phyloP scores from a whole-genome alignment of 495 filamentous ascomycete genomes.

The Xylaria castorea region DNA sequence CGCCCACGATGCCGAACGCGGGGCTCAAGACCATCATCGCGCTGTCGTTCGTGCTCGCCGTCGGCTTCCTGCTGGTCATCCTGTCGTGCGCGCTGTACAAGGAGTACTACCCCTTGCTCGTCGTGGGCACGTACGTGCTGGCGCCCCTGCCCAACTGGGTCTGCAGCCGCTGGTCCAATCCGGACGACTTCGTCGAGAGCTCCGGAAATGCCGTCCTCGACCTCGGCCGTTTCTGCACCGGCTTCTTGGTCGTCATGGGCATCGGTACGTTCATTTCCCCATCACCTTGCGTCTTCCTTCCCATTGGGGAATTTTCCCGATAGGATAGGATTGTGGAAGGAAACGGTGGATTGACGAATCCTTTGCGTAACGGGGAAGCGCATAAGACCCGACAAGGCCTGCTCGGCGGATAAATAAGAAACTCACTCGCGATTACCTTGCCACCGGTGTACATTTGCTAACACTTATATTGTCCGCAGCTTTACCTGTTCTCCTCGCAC shows the following conservation, averaged over 20 bases:
- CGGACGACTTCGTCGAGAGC: constrained; percentile 96
- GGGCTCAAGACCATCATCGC: constrained; percentile 98
- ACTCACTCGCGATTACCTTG: not conserved
- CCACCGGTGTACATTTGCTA: constrained; percentile 27
- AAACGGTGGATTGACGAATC: not conserved
- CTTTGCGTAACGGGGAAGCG: not conserved
- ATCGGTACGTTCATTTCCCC: constrained; percentile 71
- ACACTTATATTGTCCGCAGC: constrained; percentile 60
- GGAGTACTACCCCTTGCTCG: constrained; percentile 90
- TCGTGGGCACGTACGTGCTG: constrained; percentile 93
- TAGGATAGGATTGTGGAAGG: not conserved
- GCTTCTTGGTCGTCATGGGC: constrained; percentile 97
- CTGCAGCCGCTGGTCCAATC: constrained; percentile 83
- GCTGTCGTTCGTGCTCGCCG: constrained; percentile 97
- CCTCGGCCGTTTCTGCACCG: constrained; percentile 92
- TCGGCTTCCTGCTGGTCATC: constrained; percentile 98
- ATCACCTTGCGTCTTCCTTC: not conserved
- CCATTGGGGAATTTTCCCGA: not conserved
- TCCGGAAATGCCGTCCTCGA: constrained; percentile 81
- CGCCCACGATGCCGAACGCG: constrained; percentile 74
- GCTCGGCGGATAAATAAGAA: not conserved
- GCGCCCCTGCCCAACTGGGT: constrained; percentile 97
- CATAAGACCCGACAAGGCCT: not conserved
- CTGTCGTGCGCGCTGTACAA: constrained; percentile 94
- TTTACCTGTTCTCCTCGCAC: constrained; percentile 87